Base-by-base conservation (phyloP, 2,329 filamentous ascomycete species). In the Bipolaris victoriae region DNA sequence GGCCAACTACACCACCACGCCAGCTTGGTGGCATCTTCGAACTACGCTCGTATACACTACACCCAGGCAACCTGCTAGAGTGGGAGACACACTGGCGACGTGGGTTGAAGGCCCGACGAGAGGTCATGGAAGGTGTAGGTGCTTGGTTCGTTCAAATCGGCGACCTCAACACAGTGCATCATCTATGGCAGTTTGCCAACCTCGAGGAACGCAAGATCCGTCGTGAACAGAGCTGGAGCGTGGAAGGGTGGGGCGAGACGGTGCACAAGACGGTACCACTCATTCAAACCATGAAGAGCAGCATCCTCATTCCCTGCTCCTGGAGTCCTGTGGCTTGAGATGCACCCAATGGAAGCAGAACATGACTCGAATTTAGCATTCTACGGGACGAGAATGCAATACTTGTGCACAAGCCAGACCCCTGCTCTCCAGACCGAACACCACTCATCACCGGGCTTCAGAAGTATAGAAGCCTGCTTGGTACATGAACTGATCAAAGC, bases 141-240 rank as follows among this genome's bases (percentile, higher is more conserved):
- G 95, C 95, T 6, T 99, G 95, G 95, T 99, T 99, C 71, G 94
- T 97, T 39, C 95, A 99, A 80, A 94, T 99, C 70, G 95, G 95
- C 60, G 94, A 97, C 52, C 83, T 99, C 62, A 99, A 99, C 81
- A 97, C 92, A 0, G 95, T 99, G 33, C 93, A 99, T 77, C 94
- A 98, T 76, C 84, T 99, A 20, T 99, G 95, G 95, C 95, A 99
- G 76, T 99, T 98, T 81, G 93, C 94, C 67, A 91, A 99, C 77
- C 80, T 99, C 59, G 93, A 98, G 78, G 95, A 98, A 81, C 88
- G 95, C 64, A 95, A 96, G 77, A 81, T 90, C 35, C 86, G 92
- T 65, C 86, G 95, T 64, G 95, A 99, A 83, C 88, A 96, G 83
- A 97, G 93, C 77, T 99, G 95, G 95, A 87, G 88, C 64, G 87